Evolutionary conservation across 768 basidiomycete genomes (phyloP), one percentile per base, ranked within the genome.

Genomic region (Tricholomella constricta): DNA sequence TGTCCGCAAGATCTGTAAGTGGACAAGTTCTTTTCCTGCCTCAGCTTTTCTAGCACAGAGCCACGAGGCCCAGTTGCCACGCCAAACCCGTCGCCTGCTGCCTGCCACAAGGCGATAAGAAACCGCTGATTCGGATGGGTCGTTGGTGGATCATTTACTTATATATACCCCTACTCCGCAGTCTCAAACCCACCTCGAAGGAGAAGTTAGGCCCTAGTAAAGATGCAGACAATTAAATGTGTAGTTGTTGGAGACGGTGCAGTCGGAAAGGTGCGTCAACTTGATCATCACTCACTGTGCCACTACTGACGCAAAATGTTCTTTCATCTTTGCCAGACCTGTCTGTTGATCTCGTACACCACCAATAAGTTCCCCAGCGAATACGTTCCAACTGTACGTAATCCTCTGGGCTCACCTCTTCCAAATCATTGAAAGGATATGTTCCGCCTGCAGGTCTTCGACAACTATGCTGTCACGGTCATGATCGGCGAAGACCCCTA

Each of bases 401-500:
- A 37, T 54, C 59, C 58, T 57, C 62, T 29, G 64, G 60, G 56
- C 59, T 52, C 62, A 55, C 61, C 54, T 47, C 48, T 67, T 61
- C 52, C 58, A 52, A 55, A 45, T 45, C 41, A 45, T 55, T 31
- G 56, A 60, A 38, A 60, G 36, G 48, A 55, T 51, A 60, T 45
- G 36, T 51, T 46, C 65, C 26, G 36, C 51, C 55, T 48, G 15
- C 73, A 92, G 91, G 89, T 94, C 54, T 94, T 94, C 72, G 92
- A 96, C 74, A 96, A 96, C 74, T 95, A 95, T 75, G 97, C 97
- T 56, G 97, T 98, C 57, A 98, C 96, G n/a, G 97, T 99, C 54
- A 98, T 99, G 97, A 98, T 99, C 75, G 96, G 96, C 48, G 97
- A 98, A 66, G 96, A 98, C 74, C 96, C 97, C 48, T 98, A 98